Evolutionary conservation across 2,329 filamentous ascomycete genomes (phyloP).

Genomic region (Talaromyces sp.): DNA sequence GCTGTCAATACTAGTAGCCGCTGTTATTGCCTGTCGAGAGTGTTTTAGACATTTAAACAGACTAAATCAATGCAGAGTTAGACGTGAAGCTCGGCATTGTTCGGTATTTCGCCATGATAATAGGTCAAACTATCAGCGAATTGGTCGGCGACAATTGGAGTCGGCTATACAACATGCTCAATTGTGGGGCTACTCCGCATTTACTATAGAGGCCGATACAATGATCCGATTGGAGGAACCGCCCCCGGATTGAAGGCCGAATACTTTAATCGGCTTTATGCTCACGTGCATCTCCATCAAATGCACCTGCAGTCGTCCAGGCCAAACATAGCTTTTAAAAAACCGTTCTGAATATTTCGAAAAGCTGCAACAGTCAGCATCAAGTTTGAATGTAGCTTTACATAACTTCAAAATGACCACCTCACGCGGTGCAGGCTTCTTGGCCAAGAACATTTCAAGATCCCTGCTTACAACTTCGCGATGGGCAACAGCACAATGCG

Average conservation of each 20-base stretch:
- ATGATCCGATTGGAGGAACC: neutral
- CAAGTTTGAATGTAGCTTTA: neutral
- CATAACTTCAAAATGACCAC: neutral
- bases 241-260: neutral
- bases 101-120: neutral
- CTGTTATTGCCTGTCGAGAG: neutral
- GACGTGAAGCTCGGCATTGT: neutral
- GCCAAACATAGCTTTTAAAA: neutral
- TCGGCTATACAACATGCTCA: neutral
- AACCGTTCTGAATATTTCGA: neutral
- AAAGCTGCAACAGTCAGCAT: neutral
- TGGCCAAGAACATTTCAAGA: neutral
- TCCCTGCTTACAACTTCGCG: neutral
- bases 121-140: neutral
- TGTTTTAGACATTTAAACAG: neutral
- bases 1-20: neutral
- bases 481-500: neutral
- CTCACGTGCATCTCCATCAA: neutral
- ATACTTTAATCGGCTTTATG: slow-evolving; percentile 1
- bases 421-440: neutral
- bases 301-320: neutral
- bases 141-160: neutral
- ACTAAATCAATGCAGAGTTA: neutral
- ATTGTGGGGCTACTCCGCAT: neutral
- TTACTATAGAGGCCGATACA: neutral